A percentile compares a stretch with the other conserved stretches of the same genome.
Evolutionary conservation across 169 alveolate genomes (phyloP).

Genomic region (Perkinsus olseni): DNA sequence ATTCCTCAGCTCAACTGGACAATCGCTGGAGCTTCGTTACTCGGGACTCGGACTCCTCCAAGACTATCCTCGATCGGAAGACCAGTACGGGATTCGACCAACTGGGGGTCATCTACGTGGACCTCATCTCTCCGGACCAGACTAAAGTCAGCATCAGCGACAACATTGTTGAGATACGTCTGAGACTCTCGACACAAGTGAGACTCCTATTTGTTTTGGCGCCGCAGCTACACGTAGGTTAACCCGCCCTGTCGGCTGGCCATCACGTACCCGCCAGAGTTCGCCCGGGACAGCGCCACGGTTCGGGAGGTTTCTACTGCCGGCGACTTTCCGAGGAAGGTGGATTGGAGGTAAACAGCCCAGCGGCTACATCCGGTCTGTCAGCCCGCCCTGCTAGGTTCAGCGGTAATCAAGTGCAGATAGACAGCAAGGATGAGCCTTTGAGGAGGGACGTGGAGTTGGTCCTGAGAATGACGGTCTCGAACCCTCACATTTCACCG

Average conservation of each 20-base stretch:
- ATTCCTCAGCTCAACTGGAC: neutral
- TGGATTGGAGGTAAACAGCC: neutral
- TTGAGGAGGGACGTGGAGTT: neutral
- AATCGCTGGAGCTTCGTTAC: neutral
- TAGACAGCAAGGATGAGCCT: constrained; percentile 10
- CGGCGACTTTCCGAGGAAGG: neutral
- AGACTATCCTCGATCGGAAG: constrained; percentile 4
- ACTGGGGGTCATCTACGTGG: constrained; percentile 1
- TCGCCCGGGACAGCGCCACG: constrained; percentile 1
- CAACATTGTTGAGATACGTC: neutral
- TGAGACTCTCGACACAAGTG: neutral
- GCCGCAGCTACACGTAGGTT: neutral
- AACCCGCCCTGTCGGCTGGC: neutral
- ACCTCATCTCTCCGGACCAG: neutral
- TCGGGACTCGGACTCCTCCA: neutral
- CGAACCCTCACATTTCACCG: constrained; percentile 3
- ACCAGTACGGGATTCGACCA: neutral
- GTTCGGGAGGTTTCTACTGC: neutral
- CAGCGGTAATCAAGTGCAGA: neutral
- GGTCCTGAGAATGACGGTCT: neutral
- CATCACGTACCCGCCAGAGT: neutral
- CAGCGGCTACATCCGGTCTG: neutral
- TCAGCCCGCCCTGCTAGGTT: too few relatives aligned
- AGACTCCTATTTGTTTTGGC: neutral
- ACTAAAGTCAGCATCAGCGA: neutral